Base-by-base conservation (phyloP, 345 rosid genomes). In the Lumnitzera racemosa region DNA sequence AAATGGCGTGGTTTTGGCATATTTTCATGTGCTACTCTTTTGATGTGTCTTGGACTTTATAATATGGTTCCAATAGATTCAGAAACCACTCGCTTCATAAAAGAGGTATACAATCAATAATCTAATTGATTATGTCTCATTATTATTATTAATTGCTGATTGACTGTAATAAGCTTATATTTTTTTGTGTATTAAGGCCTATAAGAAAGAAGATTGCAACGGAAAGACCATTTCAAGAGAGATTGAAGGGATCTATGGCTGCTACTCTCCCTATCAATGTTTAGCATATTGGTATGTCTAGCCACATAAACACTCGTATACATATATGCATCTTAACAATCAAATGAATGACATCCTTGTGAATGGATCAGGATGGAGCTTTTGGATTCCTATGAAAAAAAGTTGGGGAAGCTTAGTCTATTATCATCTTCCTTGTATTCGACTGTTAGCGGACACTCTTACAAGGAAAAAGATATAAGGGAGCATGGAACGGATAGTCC, bases 11-110 rank as follows among this genome's bases (percentile, higher is more conserved):
- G 87, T 0, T 53, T 81, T 63, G 86, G 89, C 25, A 20, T 67
- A 4, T 83, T 79, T 73, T 58, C 48, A 1, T 57, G 59, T 36
- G 72, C 89, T 29, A 83, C 62, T 3, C 51, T 83, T 2, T 58
- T 81, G 56, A 77, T 72, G 79, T 86, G 87, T 51, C 50, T 73
- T 46, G 81, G 87, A 15, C 66, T 67, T 64, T 86, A 86, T 41
- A 47, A 70, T 7, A 53, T 64, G 61, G 65, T 81, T 70, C 83
- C 91, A 12, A 51, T 58, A 0, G 91, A 81, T 61, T 63, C 70
- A 3, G 82, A 83, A 64, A 86, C 91, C 12, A 41, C 68, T 27
- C 56, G 77, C 13, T 81, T 65, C 59, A 61, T 83, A 24, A 48
- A 56, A 62, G 61, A 80, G 81, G 88, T 83, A 53, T 51, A 31